These are phyloP conservation scores for Aegilops tauschii DNA, from an alignment of 176 grass and related monocot species.

Conservation along the genomic window DNA sequence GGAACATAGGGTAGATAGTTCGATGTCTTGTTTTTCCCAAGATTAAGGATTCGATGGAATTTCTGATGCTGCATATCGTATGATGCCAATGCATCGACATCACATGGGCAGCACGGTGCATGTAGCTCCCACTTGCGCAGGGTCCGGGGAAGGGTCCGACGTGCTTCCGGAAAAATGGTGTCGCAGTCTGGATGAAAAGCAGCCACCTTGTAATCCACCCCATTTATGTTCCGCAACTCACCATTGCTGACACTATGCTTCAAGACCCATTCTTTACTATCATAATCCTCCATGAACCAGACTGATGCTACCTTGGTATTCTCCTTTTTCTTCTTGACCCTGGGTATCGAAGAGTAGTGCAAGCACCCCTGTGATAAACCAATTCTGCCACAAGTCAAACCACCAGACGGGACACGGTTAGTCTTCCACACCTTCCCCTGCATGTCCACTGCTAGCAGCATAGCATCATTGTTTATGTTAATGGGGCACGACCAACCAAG, in stretches of 20 bases:
- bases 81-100: neutral
- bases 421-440: neutral
- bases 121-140: too few relatives aligned
- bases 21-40: too few relatives aligned
- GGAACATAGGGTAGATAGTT: too few relatives aligned
- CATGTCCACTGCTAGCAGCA: neutral
- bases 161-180: neutral
- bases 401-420: neutral
- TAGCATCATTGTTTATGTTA: neutral
- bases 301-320: neutral
- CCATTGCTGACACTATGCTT: neutral
- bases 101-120: neutral
- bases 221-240: neutral
- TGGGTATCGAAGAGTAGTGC: neutral
- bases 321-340: neutral
- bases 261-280: neutral
- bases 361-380: neutral
- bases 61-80: neutral
- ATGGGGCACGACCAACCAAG: neutral
- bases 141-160: too few relatives aligned
- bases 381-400: neutral
- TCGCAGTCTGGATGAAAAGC: neutral
- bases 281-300: slow-evolving; percentile 3
- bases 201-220: neutral
- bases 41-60: too few relatives aligned